Evolutionary conservation across 768 basidiomycete species (phyloP), one percentile per base, ranked within the genome.

Genomic region (Termitomyces sp.): DNA sequence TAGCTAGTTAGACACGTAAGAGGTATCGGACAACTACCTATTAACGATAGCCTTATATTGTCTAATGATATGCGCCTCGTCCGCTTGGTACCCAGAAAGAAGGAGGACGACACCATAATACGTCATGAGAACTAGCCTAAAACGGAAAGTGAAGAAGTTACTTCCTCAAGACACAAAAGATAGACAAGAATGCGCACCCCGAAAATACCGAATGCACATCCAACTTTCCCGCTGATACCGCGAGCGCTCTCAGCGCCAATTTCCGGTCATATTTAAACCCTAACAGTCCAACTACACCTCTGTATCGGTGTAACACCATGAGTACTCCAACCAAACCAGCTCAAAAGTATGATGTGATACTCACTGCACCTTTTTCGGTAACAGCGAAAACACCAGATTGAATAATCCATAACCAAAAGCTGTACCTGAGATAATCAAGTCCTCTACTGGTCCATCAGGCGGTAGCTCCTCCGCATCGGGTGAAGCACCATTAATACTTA

Each of bases 171-270:
- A 57, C 35, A 25, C 3, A n/a, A 23, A 14, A 49, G 16, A 54
- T 47, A 16, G 47, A 47, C 5, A 16, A 60, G 12, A 52, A 34
- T 23, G 70, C 82, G 35, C 58, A 88, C 87, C 89, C 87, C 23
- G 90, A 78, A 65, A 91, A 91, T 11, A 88, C 82, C 7, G 83
- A 74, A 72, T 93, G 91, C 1, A 88, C 83, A 59, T 92, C 91
- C 4, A 73, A 72, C 62, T 81, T 81, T 3, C 78, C 75, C 3
- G 88, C 87, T 7, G 87, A 79, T 17, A 91, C 80, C 0, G 84
- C 79, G 2, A 91, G 74, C 0, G 90, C 86, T 45, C 78, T 79
- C 21, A 92, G 72, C 0, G 87, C 90, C 0, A 88, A 72, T 54
- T 77, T 78, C 25, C 89, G 72, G 64, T 91, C 88, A 54, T 87